These are phyloP conservation scores for Alternaria sp. DNA, from an alignment of 2,329 filamentous ascomycete genomes.

Conservation along the genomic window DNA sequence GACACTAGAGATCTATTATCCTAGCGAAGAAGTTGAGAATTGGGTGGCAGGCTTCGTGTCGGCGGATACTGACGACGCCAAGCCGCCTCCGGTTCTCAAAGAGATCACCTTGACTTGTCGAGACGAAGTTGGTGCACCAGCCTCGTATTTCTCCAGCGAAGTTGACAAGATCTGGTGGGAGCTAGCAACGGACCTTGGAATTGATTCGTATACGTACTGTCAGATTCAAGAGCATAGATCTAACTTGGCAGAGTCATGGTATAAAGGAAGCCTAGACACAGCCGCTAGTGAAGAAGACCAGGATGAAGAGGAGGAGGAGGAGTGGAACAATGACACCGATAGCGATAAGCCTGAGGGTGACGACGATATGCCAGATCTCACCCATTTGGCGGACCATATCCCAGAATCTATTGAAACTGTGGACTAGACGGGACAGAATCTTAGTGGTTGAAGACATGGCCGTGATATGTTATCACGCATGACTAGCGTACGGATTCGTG, in stretches of 20 bases:
- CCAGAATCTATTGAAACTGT: neutral
- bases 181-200: conserved; percentile 3
- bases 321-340: neutral
- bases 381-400: neutral
- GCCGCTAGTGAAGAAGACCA: neutral
- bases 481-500: neutral
- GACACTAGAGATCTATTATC: conserved; percentile 25
- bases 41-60: conserved; percentile 17
- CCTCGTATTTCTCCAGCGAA: conserved; percentile 10
- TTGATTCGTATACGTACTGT: conserved; percentile 19
- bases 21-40: conserved; percentile 12
- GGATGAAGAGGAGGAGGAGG: neutral
- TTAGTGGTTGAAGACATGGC: neutral
- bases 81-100: conserved; percentile 1
- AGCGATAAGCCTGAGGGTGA: neutral
- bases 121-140: conserved; percentile 16
- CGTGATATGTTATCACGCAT: neutral
- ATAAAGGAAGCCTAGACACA: conserved; percentile 3
- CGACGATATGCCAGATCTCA: conserved; percentile 3
- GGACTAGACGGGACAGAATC: neutral
- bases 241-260: conserved; percentile 13
- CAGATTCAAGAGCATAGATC: conserved; percentile 6
- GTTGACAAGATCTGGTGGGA: conserved; percentile 18
- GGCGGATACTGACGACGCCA: too few relatives aligned
- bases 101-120: conserved; percentile 25